Conservation (phyloP, 331 rosid genomes). For the Malus hybrid region DNA sequence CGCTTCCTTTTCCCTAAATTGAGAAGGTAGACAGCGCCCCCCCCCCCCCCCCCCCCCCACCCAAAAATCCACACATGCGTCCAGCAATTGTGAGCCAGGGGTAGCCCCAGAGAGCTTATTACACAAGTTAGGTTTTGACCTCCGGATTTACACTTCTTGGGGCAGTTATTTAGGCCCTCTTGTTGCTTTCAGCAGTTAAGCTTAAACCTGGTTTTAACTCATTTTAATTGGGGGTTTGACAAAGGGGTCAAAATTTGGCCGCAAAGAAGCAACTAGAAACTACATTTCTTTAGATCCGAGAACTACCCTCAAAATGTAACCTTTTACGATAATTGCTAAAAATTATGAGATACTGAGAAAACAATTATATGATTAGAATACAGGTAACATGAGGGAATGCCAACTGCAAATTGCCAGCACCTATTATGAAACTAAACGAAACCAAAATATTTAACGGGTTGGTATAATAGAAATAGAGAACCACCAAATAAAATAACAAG, state of each 20-base stretch:
- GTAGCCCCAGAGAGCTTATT: background rate
- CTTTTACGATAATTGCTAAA: background rate
- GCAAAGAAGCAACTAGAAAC: background rate
- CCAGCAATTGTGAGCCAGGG: background rate
- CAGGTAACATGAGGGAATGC: background rate
- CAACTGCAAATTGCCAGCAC: background rate
- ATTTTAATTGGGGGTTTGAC: background rate
- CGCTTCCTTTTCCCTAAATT: background rate
- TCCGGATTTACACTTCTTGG: background rate
- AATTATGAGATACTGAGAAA: background rate
- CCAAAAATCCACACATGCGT: background rate
- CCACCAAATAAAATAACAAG: background rate
- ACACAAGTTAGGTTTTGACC: slow-evolving; percentile 1
- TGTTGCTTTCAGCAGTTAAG: background rate
- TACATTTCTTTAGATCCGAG: background rate
- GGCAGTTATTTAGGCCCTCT: background rate
- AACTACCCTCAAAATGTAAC: background rate
- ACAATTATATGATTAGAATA: background rate
- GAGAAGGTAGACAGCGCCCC: background rate
- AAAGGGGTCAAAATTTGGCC: background rate
- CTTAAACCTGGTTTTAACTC: background rate
- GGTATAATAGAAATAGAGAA: background rate
- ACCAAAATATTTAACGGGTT: background rate
- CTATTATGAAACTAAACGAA: background rate
- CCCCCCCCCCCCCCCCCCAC: too few relatives aligned